A percentile compares a stretch with the other conserved stretches of the same genome.
Conservation (phyloP, 768 basidiomycete species). For the Suillus discolor region DNA sequence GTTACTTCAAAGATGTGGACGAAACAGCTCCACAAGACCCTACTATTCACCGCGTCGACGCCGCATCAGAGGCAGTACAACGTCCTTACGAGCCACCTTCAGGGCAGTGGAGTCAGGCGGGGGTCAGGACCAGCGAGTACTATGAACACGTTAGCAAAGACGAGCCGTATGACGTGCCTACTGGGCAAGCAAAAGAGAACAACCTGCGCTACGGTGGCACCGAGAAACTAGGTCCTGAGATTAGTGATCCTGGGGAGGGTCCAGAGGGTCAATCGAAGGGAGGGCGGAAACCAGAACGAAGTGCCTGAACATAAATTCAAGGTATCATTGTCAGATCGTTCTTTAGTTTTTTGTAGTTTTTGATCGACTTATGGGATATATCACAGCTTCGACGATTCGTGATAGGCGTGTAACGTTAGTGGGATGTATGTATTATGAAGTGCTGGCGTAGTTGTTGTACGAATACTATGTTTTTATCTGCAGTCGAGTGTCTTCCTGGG, state of each 20-base stretch:
- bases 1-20: conserved; percentile 52
- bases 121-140: conserved; percentile 37
- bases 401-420: not conserved
- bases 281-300: conserved; percentile 38
- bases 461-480: not conserved
- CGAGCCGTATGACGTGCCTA: conserved; percentile 26
- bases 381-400: not conserved
- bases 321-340: not conserved
- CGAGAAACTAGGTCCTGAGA: conserved; percentile 30
- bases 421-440: not conserved
- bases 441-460: not conserved
- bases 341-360: not conserved
- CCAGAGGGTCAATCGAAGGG: conserved; percentile 39
- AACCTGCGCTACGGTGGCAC: conserved; percentile 27
- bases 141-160: conserved; percentile 24
- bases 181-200: not conserved
- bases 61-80: conserved; percentile 44
- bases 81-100: conserved; percentile 53
- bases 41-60: conserved; percentile 50
- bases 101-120: conserved; percentile 45
- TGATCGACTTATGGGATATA: not conserved
- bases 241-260: conserved; percentile 36
- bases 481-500: not conserved
- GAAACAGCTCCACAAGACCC: conserved; percentile 42
- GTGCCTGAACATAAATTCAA: conserved; percentile 11